phyloP scores from a whole-genome alignment of 2,329 filamentous ascomycete genomes.

The Penicillium sp. region DNA sequence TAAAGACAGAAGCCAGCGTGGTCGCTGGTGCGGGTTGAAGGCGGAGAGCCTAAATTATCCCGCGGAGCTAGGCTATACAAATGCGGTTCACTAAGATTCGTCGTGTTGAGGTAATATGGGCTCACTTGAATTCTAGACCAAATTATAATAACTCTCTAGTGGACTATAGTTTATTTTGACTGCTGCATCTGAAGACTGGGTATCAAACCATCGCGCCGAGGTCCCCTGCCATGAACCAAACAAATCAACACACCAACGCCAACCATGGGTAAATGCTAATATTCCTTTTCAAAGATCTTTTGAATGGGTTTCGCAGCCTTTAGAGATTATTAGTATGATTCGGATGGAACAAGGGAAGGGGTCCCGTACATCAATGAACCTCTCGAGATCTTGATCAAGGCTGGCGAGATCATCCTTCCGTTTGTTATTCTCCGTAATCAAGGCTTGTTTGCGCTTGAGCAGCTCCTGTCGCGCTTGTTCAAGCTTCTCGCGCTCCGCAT shows the following conservation, averaged over 20 bases:
- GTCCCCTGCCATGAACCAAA: constrained; percentile 7
- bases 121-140: not conserved
- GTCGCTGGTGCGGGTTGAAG: constrained; percentile 24
- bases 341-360: constrained; percentile 5
- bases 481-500: constrained; percentile 78
- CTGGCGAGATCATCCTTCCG: constrained; percentile 91
- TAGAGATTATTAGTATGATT: constrained; percentile 25
- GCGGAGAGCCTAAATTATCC: constrained; percentile 11
- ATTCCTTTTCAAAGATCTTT: constrained; percentile 79
- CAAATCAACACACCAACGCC: constrained; percentile 18
- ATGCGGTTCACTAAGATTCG: not conserved
- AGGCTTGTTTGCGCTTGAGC: constrained; percentile 71
- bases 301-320: constrained; percentile 88
- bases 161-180: not conserved
- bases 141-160: not conserved
- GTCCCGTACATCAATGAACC: constrained; percentile 80
- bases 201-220: constrained; percentile 24
- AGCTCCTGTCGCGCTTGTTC: constrained; percentile 83
- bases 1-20: constrained; percentile 19
- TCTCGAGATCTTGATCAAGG: constrained; percentile 89
- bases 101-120: not conserved
- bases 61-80: not conserved
- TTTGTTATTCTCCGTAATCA: constrained; percentile 82
- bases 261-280: constrained; percentile 36
- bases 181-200: constrained; percentile 12